Percentiles rank a stretch among this genome's conserved stretches.
phyloP scores from a whole-genome alignment of 2,329 filamentous ascomycete genomes.

The Aspergillus clavatus region DNA sequence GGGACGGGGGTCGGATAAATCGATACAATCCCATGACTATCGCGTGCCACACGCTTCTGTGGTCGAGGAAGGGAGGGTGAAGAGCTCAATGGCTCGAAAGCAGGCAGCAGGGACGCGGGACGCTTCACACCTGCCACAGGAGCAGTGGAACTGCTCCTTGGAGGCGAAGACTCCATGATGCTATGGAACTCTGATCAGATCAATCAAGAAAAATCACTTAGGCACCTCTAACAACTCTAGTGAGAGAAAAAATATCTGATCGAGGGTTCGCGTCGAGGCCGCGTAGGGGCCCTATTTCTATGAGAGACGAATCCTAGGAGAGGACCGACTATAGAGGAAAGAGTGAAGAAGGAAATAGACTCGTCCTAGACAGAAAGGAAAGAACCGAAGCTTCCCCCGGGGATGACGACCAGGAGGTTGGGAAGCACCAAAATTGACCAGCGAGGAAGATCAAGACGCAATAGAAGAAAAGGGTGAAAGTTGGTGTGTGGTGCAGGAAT shows the following conservation, averaged over 20 bases:
- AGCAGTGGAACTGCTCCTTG: slow-evolving; percentile 30
- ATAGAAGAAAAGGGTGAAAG: slow-evolving; percentile 19
- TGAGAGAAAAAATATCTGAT: slow-evolving; percentile 17
- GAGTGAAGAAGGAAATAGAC: slow-evolving; percentile 6
- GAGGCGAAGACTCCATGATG: slow-evolving; percentile 40
- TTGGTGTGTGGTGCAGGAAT: slow-evolving; percentile 31
- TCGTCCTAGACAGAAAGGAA: slow-evolving; percentile 17
- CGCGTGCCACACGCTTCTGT: slow-evolving; percentile 44
- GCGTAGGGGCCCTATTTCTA: slow-evolving; percentile 13
- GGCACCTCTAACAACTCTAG: slow-evolving; percentile 1
- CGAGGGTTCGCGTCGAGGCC: slow-evolving; percentile 20
- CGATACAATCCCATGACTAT: slow-evolving; percentile 37
- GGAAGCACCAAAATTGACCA: slow-evolving; percentile 20
- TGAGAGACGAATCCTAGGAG: slow-evolving; percentile 7
- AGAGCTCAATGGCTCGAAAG: slow-evolving; percentile 47
- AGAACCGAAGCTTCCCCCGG: slow-evolving; percentile 13
- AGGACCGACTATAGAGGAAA: slow-evolving; percentile 9
- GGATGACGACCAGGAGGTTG: slow-evolving; percentile 18
- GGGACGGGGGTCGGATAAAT: slow-evolving; percentile 92
- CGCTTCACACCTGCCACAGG: slow-evolving; percentile 42
- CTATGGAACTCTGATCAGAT: slow-evolving; percentile 4
- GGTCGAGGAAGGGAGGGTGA: slow-evolving; percentile 47
- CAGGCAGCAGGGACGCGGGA: slow-evolving; percentile 45
- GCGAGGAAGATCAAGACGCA: slow-evolving; percentile 22
- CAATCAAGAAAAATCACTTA: slow-evolving; percentile 6